Conservation (phyloP, 306 rosid species). For the Betula pendula region DNA sequence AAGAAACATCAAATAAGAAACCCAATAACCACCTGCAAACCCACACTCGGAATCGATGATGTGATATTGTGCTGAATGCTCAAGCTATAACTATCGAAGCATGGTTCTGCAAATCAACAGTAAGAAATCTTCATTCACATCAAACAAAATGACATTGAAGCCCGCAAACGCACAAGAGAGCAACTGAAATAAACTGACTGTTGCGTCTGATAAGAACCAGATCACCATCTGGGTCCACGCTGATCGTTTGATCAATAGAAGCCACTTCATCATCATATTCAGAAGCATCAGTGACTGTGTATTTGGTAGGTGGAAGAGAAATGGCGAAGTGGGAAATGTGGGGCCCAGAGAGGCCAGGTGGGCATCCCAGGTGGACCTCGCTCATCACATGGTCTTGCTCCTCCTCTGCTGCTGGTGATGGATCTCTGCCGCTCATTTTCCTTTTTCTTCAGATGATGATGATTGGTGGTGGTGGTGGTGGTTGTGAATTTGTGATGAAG, state of each 20-base stretch:
- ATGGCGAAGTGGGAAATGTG: slow-evolving; percentile 64
- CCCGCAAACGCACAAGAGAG: not conserved
- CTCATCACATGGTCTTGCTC: slow-evolving; percentile 67
- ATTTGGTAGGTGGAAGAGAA: slow-evolving; percentile 38
- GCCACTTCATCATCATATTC: slow-evolving; percentile 30
- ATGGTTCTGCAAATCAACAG: slow-evolving; percentile 28
- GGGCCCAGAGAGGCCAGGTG: slow-evolving; percentile 60
- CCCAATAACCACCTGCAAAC: slow-evolving; percentile 66
- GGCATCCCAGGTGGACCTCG: slow-evolving; percentile 90
- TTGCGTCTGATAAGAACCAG: slow-evolving; percentile 69
- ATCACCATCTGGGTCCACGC: slow-evolving; percentile 72
- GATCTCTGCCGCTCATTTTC: slow-evolving; percentile 17
- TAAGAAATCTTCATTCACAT: not conserved
- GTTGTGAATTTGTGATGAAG: slow-evolving; percentile 7
- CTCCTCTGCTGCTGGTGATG: slow-evolving; percentile 25
- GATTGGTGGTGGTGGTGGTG: not conserved
- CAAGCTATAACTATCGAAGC: slow-evolving; percentile 26
- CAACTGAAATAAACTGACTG: slow-evolving; percentile 33
- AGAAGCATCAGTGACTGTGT: slow-evolving; percentile 19
- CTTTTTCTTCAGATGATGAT: not conserved
- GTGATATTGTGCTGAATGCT: slow-evolving; percentile 76
- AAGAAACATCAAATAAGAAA: slow-evolving; percentile 11
- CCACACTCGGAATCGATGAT: slow-evolving; percentile 79
- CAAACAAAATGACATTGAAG: not conserved
- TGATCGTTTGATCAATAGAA: slow-evolving; percentile 26